phyloP scores from a whole-genome alignment of 139 green algal genomes.

The Pleodorina starrii region DNA sequence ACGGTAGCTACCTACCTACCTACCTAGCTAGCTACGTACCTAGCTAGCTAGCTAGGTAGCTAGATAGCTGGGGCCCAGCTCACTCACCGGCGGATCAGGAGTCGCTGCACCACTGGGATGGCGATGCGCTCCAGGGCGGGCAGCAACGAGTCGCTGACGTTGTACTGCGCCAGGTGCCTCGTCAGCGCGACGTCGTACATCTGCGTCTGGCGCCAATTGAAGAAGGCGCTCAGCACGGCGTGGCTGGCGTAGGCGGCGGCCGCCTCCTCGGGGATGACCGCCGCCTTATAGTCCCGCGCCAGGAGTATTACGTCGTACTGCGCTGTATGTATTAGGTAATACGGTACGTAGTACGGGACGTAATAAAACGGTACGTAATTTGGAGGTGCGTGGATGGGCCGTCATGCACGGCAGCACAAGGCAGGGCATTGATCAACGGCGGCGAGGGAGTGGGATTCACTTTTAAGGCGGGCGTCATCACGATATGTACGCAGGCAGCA shows the following conservation, averaged over 20 bases:
- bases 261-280: background rate
- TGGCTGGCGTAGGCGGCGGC: constrained; percentile 8
- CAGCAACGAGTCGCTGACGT: background rate
- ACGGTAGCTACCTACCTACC: too few species aligned
- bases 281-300: background rate
- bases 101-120: background rate
- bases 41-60: too few species aligned
- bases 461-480: too few species aligned
- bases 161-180: background rate
- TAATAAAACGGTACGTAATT: too few species aligned
- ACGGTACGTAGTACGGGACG: too few species aligned
- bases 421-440: too few species aligned
- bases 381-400: too few species aligned
- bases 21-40: too few species aligned
- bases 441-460: too few species aligned
- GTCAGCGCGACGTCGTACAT: background rate
- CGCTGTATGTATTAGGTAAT: background rate
- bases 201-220: background rate
- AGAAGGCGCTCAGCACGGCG: background rate
- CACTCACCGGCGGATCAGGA: background rate
- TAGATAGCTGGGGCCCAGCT: too few species aligned
- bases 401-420: too few species aligned
- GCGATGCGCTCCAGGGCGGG: background rate
- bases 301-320: background rate
- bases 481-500: too few species aligned